Evolutionary conservation across 768 basidiomycete species (phyloP), one percentile per base, ranked within the genome.

Genomic region (Inosperma sp.): DNA sequence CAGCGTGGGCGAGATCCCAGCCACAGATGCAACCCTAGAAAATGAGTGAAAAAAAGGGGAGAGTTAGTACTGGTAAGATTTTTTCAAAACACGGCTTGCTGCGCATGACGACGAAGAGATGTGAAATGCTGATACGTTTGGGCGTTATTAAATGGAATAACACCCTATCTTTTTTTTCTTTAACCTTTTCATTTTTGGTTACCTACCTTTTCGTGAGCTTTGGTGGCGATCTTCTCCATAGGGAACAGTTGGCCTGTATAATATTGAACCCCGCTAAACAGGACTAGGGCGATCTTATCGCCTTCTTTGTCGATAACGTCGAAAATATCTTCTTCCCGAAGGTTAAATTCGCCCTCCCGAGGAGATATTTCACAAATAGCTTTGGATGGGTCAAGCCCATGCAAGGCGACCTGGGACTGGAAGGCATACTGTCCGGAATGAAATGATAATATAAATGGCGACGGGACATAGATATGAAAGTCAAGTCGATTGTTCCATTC

Each of bases 191-290:
- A n/a, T n/a, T n/a, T n/a, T n/a, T n/a, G n/a, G n/a, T n/a, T n/a
- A n/a, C n/a, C 44, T 65, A 91, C 93, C 77, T 91, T 81, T 54
- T 80, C 83, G 63, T 93, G 84, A 25, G 90, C 88, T 49, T 88
- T 90, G 53, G 75, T 77, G 13, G 95, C 93, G 63, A 99, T 86
- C 21, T 72, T 70, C 62, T 86, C 62, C 72, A 98, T 92, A 46
- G 92, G 86, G 72, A 99, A 98, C 69, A 75, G 83, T 67, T 99
- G 94, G 12, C 94, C 96, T 19, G 93, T 95, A 71, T 97, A 99
- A 72, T 93, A 99, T 68, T 98, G 95, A 27, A 98, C 83, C 2
- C 95, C 92, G 49, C 88, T 85, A 63, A 99, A 88, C 53, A 97
- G 79, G 52, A 98, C 92, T 33, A 99, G 77, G 25, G 96, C 89